Conservation (phyloP, 768 basidiomycete genomes). For the Pulveroboletus sp. region DNA sequence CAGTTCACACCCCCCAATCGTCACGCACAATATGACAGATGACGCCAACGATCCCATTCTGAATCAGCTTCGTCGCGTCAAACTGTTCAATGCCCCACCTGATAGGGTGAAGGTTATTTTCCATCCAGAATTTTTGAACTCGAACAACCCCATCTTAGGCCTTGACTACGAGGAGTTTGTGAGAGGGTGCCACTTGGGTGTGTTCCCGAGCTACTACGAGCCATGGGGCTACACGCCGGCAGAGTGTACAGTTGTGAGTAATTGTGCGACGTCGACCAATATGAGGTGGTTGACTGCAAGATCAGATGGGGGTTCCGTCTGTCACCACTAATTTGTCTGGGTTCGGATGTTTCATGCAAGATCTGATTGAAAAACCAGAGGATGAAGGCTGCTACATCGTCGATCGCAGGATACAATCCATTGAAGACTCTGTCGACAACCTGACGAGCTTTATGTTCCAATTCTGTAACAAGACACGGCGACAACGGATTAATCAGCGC, state of each 20-base stretch:
- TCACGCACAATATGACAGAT: conserved; percentile 99
- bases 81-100: conserved; percentile 80
- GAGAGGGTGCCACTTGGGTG: conserved; percentile 94
- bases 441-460: conserved; percentile 70
- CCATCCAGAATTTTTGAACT: conserved; percentile 97
- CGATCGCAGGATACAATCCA: conserved; percentile 81
- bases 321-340: conserved; percentile 98
- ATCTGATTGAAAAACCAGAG: conserved; percentile 89
- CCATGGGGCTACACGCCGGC: conserved; percentile 97
- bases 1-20: conserved; percentile 89
- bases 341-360: conserved; percentile 98
- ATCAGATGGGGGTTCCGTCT: conserved; percentile 93
- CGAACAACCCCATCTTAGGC: conserved; percentile 95
- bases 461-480: conserved; percentile 79
- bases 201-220: conserved; percentile 97
- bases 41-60: conserved; percentile 89
- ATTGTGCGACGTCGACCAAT: neutral
- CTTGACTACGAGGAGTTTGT: conserved; percentile 99
- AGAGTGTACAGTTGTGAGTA: conserved; percentile 91
- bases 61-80: conserved; percentile 90
- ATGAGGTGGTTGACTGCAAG: conserved; percentile 8
- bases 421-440: conserved; percentile 88
- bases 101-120: conserved; percentile 98
- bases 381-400: conserved; percentile 98
- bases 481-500: conserved; percentile 97